Evolutionary conservation across 2,329 filamentous ascomycete genomes (phyloP), one percentile per base, ranked within the genome.

Genomic region (Verticillium klebahnii): DNA sequence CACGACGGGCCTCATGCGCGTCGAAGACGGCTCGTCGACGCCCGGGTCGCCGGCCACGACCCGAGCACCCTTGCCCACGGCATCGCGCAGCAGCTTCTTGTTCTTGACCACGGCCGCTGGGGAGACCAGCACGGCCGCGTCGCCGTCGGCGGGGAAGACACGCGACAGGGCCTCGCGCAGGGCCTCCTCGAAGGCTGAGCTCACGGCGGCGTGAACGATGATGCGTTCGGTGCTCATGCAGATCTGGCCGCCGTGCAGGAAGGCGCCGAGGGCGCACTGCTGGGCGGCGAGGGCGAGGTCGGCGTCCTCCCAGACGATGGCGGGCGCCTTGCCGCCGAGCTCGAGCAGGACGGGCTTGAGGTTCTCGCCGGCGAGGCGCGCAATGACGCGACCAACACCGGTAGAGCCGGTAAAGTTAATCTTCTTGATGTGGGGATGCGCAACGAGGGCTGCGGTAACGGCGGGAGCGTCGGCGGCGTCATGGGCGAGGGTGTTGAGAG

Each of bases 391-490:
- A 1, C 92, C 92, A 0, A 95, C 88, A 0, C 74, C 73, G 0
- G 91, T 93, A 69, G 85, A 90, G 37, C 92, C 92, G 0, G 92
- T 96, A 74, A 96, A 96, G 77, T 92, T 95, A 72, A 96, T 82
- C 78, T 96, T 96, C 72, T 87, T 89, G 61, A 96, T 77, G 0
- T 80, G 78, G 0, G 85, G 84, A 68, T 90, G 80, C 57, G 85
- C 82, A 66, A 96, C 90, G 34, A 95, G 74, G 1, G 85, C 78
- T 32, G 81, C 82, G 0, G 90, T 93, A 36, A 94, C 79, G 14
- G 82, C 79, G 0, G 88, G 81, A 0, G 91, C 92, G 67, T 90
- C 84, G 61, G 86, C 81, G 61, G 87, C 85, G 3, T 88, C 84
- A 37, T 82, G 77, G 25, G 88, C 89, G 39, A 96, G 77, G 55